Evolutionary conservation across 2,329 filamentous ascomycete species (phyloP), one percentile per base, ranked within the genome.

Genomic region (Colletotrichum sp.): DNA sequence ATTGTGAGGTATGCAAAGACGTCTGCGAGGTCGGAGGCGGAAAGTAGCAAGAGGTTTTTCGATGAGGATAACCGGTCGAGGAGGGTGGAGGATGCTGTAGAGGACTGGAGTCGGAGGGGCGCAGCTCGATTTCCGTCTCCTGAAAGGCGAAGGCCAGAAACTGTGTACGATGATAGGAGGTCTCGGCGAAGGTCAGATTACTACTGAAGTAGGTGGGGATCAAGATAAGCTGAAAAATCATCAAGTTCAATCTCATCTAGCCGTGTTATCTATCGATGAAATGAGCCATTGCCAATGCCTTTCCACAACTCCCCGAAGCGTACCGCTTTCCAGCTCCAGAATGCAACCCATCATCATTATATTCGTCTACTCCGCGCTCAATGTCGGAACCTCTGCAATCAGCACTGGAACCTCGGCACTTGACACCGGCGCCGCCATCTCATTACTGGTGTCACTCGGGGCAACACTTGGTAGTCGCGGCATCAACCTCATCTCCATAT

Each of bases 281-380:
- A 66, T 73, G 13, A 59, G 29, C 18, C 43, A 55, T 59, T 24
- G 57, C 43, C 27, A 51, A 36, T 72, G 62, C 63, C 43, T 51
- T 67, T 5, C 36, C 9, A 9, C 47, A 9, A 58, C 43, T 51
- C 68, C 57, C 43, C 57, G 38, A 38, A 57, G 21, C 34, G 34
- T 24, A 13, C 31, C 38, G 31, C 61, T 62, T 47, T 65, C 27
- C 36, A 27, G 29, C 21, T 33, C 31, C 21, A 27, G 24, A 31
- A 55, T 72, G 57, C 47, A 72, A 31, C 34, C n/a, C 34, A 24
- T 54, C 34, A 24, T 54, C 63, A 51, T 72, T 54, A 63, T 16
- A 12, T 43, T 65, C 36, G 69, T 76, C 38, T 78, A 79, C 16
- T 73, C 71, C 27, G 76, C 71, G 43, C 47, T 31, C 54, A 51